A percentile compares a stretch with the other conserved stretches of the same genome.
These are phyloP conservation scores for Thelonectria olida DNA, from an alignment of 2,329 filamentous ascomycete genomes.

Conservation along the genomic window DNA sequence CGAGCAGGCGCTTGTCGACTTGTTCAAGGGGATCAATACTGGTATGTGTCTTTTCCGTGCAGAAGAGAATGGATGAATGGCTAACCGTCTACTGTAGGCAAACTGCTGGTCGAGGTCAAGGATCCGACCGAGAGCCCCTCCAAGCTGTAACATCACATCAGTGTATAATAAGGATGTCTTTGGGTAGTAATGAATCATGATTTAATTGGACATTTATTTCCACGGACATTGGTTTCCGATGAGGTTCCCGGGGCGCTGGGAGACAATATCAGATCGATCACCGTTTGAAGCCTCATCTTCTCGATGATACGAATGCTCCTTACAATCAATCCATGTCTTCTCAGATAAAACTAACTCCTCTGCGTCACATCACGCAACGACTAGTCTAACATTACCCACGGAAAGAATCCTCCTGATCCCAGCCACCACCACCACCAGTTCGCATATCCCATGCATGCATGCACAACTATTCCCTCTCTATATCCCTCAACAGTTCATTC, in stretches of 20 bases:
- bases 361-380: no score
- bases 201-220: neutral
- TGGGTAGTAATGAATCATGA: neutral
- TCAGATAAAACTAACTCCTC: no score
- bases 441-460: neutral
- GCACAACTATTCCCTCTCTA: neutral
- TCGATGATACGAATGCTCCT: neutral
- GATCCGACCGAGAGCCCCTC: slow-evolving; percentile 42
- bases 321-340: no score
- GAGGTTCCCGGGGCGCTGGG: neutral
- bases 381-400: neutral
- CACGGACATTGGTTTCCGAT: neutral
- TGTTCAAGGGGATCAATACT: slow-evolving; percentile 77
- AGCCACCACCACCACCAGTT: neutral
- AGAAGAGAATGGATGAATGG: neutral
- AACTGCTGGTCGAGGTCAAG: slow-evolving; percentile 51
- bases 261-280: no score
- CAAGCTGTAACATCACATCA: slow-evolving; percentile 37
- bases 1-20: slow-evolving; percentile 68
- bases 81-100: slow-evolving; percentile 46
- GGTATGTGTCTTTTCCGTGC: slow-evolving; percentile 41
- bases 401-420: neutral
- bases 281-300: no score
- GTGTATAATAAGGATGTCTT: neutral
- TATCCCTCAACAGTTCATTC: neutral